Evolutionary conservation across 176 grass and related monocot genomes (phyloP).

Genomic region (Saccharum officinarum): DNA sequence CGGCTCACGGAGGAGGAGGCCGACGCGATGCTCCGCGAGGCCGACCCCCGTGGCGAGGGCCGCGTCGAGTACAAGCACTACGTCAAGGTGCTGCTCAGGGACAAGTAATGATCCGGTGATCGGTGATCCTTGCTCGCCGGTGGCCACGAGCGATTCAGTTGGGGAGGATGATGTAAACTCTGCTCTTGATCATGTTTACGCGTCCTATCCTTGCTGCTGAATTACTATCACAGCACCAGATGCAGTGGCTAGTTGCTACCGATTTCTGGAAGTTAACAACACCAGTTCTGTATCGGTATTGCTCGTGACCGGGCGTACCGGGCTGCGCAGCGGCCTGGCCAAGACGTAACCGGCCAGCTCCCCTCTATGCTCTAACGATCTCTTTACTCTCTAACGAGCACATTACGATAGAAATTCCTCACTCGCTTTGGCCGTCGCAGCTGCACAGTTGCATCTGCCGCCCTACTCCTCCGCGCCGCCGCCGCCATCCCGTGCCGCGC

Average conservation of each 20-base stretch:
- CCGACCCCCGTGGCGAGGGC: constrained; percentile 32
- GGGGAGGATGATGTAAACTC: neutral
- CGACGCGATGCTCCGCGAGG: constrained; percentile 60
- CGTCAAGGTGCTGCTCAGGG: constrained; percentile 48
- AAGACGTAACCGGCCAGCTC: no score
- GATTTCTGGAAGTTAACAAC: neutral
- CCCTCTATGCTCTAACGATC: no score
- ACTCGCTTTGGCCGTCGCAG: no score
- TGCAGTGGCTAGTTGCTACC: neutral
- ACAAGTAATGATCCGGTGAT: constrained; percentile 14
- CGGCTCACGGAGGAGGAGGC: constrained; percentile 59
- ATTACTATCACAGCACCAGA: neutral
- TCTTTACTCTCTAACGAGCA: no score
- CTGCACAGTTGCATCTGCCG: no score
- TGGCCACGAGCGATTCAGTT: no score
- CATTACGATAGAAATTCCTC: no score
- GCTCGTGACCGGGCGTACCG: no score
- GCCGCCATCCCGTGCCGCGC: no score
- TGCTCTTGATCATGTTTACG: neutral
- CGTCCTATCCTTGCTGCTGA: neutral
- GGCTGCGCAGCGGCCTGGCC: no score
- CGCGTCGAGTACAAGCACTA: constrained; percentile 38
- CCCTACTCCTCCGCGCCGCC: no score
- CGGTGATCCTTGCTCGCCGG: neutral
- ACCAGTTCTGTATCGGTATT: neutral